Base-by-base conservation (phyloP, 2,329 filamentous ascomycete genomes). In the Scedosporium dehoogii region DNA sequence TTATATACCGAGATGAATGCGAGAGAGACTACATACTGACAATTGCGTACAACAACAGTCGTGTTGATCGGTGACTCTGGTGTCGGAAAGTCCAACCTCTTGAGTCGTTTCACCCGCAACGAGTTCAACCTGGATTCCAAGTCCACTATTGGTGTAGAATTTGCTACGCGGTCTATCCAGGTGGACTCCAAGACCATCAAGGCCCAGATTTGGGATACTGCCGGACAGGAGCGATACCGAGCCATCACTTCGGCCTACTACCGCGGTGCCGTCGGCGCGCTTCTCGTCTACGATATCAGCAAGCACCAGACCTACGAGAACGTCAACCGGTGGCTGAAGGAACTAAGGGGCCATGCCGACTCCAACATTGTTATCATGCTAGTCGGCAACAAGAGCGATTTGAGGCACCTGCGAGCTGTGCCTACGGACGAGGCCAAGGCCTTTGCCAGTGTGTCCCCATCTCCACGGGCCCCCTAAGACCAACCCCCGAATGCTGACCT, bases 61-160 rank as follows among this genome's bases (percentile, higher is more conserved):
- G 94, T 99, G 75, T 84, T 99, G 77, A 99, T 99, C 76, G 94
- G 94, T 86, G 94, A 99, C 81, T 97, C 92, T 70, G 94, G 94
- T 72, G 94, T 99, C 79, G 94, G 94, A 82, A 99, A 99, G 85
- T 99, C 94, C 82, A 99, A 99, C 81, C 91, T 99, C 71, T 85
- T 99, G 80, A 97, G 92, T 81, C 90, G 96, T 79, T 99, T 99
- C 86, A 97, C 94, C 71, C 92, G 94, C 76, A 97, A 99, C 79
- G 94, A 99, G 81, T 99, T 99, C 89, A 97, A 97, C 81, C 85
- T 97, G 69, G 94, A 99, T 80, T 96, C 93, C 77, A 97, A 99
- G 86, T 97, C 94, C 67, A 99, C 94, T 70, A 99, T 99, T 79
- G 94, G 94, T 72, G 94, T 99, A 77, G 94, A 99, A 80, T 99